phyloP scores from a whole-genome alignment of 192 early-diverging fungal species.

The Coemansia sp. region DNA sequence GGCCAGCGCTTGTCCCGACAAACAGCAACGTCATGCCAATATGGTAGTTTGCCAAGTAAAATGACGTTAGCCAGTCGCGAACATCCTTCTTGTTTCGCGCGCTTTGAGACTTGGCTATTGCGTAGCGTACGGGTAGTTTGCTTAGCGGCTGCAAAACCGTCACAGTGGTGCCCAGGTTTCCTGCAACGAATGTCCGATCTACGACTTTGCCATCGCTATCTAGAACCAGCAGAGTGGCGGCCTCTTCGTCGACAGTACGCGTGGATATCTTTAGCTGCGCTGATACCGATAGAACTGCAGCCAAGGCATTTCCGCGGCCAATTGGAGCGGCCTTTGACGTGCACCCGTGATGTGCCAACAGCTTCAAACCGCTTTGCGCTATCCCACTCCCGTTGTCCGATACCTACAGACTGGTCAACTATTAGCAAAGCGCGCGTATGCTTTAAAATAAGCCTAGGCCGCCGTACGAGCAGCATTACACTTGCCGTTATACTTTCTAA shows the following conservation, averaged over 20 bases:
- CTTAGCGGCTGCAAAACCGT: conserved; percentile 33
- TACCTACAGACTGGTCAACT: conserved; percentile 10
- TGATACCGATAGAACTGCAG: conserved; percentile 27
- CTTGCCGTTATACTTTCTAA: conserved; percentile 35
- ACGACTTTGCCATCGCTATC: background rate
- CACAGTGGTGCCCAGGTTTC: conserved; percentile 28
- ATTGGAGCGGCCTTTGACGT: conserved; percentile 15
- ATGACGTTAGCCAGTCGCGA: conserved; percentile 20
- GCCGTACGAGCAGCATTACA: background rate
- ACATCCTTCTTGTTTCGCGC: conserved; percentile 20
- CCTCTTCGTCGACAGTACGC: conserved; percentile 1
- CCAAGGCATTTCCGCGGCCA: conserved; percentile 20
- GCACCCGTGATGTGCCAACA: conserved; percentile 24
- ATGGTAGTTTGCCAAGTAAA: conserved; percentile 28
- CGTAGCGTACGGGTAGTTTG: conserved; percentile 38
- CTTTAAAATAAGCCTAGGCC: background rate
- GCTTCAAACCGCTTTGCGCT: background rate
- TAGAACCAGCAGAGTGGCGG: conserved; percentile 20
- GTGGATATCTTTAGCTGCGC: conserved; percentile 30
- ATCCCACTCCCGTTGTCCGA: conserved; percentile 33
- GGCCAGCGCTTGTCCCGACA: background rate
- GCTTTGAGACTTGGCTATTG: conserved; percentile 20
- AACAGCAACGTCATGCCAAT: conserved; percentile 7
- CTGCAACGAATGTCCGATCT: conserved; percentile 10
- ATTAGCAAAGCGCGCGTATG: background rate